Evolutionary conservation across 805 yeast genomes (phyloP), one percentile per base, ranked within the genome.

Genomic region (Metschnikowia anglica): DNA sequence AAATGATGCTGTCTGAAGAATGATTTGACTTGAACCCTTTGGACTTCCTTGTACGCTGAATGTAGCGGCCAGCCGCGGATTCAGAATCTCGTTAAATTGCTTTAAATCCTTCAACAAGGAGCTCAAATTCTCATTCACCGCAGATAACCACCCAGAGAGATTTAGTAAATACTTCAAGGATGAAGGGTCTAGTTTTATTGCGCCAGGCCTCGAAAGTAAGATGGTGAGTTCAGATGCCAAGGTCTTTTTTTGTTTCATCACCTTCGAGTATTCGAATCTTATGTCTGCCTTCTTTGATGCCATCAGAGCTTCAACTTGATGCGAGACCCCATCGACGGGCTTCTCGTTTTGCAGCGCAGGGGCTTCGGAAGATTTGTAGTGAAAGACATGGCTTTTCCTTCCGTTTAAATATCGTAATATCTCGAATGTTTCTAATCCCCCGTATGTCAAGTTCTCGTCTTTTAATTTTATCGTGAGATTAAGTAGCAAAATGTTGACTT

Each of bases 201-300:
- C 38, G 0, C 74, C 72, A 0, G 64, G 59, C 44, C 79, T 79
- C 0, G 80, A 68, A 16, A 74, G 57, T 2, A 79, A 54, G 0
- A 72, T 21, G 0, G 80, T 74, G 15, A 67, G 57, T 30, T 72
- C 72, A 0, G 57, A 43, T 7, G 37, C 34, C 15, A 18, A 10
- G 3, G 30, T 7, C 2, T 39, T 39, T 4, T 49, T 48, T 9
- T 47, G 1, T 3, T 31, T 21, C 7, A 19, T 15, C 3, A 32
- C 2, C 9, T 51, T 56, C 7, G 56, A 68, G 17, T 71, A 44
- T 53, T 81, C 85, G 55, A 81, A 77, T 25, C 82, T 55, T 2
- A 81, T 36, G 49, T 81, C 87, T 5, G 76, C 73, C 30, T 70
- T 71, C 1, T 36, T 31, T 10, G 44, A n/a, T 1, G 25, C 6